Evolutionary conservation across 345 rosid species (phyloP), one percentile per base, ranked within the genome.

Genomic region (Euclidium syriacum): DNA sequence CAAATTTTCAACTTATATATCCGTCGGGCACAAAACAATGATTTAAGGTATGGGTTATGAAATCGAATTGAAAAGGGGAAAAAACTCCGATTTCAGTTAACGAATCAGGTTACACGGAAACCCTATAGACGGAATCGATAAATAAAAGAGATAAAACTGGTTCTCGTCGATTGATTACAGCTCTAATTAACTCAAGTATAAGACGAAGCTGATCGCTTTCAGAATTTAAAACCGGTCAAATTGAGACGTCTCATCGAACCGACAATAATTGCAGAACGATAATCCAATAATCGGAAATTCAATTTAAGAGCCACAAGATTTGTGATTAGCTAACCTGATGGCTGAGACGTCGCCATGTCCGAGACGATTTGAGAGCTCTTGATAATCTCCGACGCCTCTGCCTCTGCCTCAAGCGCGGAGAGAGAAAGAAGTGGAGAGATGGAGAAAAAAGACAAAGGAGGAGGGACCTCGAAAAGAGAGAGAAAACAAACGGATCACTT

Each of bases 261-360:
- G 18, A 43, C 44, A 35, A 53, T 24, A 33, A 67, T 39, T 23
- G 14, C 25, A 27, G 0, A n/a, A 24, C 9, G 27, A 16, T 4
- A 16, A 58, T 47, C 25, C 58, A 48, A 38, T 19, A 48, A 58
- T 47, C 39, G 48, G 16, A 42, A 34, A 48, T 22, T 6, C 15
- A 52, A 52, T 3, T 0, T 6, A 27, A 54, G 38, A 55, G 4
- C 9, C 24, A 6, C 0, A 16, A 36, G 54, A 40, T 41, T 41
- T 10, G 6, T 0, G 23, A 47, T 39, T 6, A 14, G 6, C 73
- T 10, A 44, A 85, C 91, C 91, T 72, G 76, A 40, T 46, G 64
- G 80, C 10, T 76, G 83, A 25, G 86, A 75, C 8, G 55, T 16
- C 26, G 61, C 84, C 91, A 85, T 85, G 52, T 33, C 43, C 53